Evolutionary conservation across 2,329 filamentous ascomycete species (phyloP), one percentile per base, ranked within the genome.

Genomic region (Colletotrichum orchidophilum): DNA sequence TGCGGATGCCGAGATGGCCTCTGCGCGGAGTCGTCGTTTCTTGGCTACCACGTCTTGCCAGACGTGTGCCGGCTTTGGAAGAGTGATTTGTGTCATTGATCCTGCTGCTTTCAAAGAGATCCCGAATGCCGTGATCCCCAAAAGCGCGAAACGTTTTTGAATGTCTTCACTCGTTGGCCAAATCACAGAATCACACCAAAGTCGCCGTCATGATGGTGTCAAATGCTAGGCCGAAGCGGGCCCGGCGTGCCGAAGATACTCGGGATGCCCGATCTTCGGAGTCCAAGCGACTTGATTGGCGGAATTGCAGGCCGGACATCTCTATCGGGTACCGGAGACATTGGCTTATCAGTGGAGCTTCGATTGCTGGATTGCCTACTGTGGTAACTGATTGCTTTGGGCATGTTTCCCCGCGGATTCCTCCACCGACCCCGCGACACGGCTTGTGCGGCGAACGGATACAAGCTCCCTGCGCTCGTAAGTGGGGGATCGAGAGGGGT

Each of bases 331-430:
- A 15, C 26, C 33, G 27, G 6, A 5, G 21, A 29, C 39, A 42
- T 31, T 55, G 49, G 27, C 49, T 66, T 61, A 61, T 66, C 63
- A 49, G 63, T 54, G 66, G 61, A 68, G 42, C 24, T 18, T 13
- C 8, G 9, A 9, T 3, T 18, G 12, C 12, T 13, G 26, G 6
- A 29, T 31, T 31, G 49, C 13, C 13, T 11, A n/a, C 24, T n/a
- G n/a, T n/a, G n/a, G n/a, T n/a, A n/a, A n/a, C n/a, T n/a, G 11
- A 52, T 52, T 24, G n/a, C 21, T 13, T 7, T 52, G 29, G 7
- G 13, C 7, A 26, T 7, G 13, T 11, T 60, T 54, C 42, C 54
- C 66, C 62, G 42, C 66, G 54, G 46, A 13, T 60, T 49, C n/a
- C 9, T 39, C 42, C 42, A 31, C 15, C 9, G 29, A n/a, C 52